Evolutionary conservation across 23 red algal genomes (phyloP).

Genomic region (Rhodosorus marinus): DNA sequence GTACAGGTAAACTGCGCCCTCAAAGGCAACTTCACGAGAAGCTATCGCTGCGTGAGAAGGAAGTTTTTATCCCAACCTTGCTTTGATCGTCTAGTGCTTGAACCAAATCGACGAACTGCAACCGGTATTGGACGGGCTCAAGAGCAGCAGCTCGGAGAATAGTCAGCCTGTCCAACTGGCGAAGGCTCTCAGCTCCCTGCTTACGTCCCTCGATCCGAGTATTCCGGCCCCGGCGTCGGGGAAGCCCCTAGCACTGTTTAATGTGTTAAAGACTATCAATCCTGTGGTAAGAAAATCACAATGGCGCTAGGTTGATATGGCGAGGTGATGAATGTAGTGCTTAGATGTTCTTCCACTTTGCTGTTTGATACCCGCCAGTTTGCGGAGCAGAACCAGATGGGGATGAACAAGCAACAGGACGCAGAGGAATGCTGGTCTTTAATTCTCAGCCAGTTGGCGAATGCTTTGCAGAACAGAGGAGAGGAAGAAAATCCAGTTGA

Average conservation of each 20-base stretch:
- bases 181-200: not conserved
- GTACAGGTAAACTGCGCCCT: no score
- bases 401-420: slow-evolving; percentile 85
- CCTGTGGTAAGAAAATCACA: no score
- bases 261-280: slow-evolving; percentile 40
- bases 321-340: no score
- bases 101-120: slow-evolving; percentile 31
- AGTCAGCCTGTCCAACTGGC: not conserved
- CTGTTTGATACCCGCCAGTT: no score
- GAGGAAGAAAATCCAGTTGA: no score
- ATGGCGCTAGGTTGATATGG: no score
- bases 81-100: no score
- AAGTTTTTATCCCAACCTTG: no score
- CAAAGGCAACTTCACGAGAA: no score
- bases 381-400: slow-evolving; percentile 32
- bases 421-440: slow-evolving; percentile 84
- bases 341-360: no score
- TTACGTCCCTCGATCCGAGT: not conserved
- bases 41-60: no score
- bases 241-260: slow-evolving; percentile 30
- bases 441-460: slow-evolving; percentile 25
- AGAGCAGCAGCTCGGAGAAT: not conserved
- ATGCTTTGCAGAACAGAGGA: not conserved
- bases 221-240: slow-evolving; percentile 4
- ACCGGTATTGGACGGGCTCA: no score